Evolutionary conservation across 768 basidiomycete species (phyloP), one percentile per base, ranked within the genome.

Genomic region (Nevesoporus exiguus): DNA sequence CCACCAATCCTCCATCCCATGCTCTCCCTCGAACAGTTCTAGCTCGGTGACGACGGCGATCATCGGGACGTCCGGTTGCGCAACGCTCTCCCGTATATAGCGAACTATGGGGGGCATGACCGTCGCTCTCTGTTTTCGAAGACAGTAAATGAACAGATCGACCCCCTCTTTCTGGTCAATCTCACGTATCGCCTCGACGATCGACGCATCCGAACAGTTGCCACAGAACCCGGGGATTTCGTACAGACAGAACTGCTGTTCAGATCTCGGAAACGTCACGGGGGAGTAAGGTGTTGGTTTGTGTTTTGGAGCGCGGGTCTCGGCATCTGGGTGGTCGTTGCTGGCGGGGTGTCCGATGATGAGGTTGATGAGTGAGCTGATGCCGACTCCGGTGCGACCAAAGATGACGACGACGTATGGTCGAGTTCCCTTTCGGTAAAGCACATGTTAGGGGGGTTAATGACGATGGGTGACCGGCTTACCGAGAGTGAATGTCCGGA

Each of bases 1-100:
- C 72, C 71, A 73, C 71, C 73, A 73, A 1, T 45, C 51, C 8
- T 73, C 67, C 71, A 68, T 73, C 1, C 42, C 54, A 11, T 31
- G 45, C 25, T 54, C 54, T 13, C 43, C 25, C 15, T 53, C 52
- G 6, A 61, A 62, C 30, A 50, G 60, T 47, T 68, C 66, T 36
- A 67, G 34, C 29, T 66, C 66, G 10, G 66, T 67, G 11, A 68
- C 66, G 37, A 60, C 66, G 3, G 64, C 66, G 19, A 66, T 50
- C 49, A 66, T 60, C 1, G 66, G 66, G 1, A 63, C 47, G 8
- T 14, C 27, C 9, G 15, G 22, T 8, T 14, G 36, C 3, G 40
- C 37, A 13, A 53, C 22, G 7, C 21, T 30, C 19, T 54, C 21
- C 24, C 56, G 48, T 21, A 66, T 37, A 15, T 13, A 37, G 21